These are phyloP conservation scores for Boletus coccyginus DNA, from an alignment of 768 basidiomycete species.

Conservation along the genomic window DNA sequence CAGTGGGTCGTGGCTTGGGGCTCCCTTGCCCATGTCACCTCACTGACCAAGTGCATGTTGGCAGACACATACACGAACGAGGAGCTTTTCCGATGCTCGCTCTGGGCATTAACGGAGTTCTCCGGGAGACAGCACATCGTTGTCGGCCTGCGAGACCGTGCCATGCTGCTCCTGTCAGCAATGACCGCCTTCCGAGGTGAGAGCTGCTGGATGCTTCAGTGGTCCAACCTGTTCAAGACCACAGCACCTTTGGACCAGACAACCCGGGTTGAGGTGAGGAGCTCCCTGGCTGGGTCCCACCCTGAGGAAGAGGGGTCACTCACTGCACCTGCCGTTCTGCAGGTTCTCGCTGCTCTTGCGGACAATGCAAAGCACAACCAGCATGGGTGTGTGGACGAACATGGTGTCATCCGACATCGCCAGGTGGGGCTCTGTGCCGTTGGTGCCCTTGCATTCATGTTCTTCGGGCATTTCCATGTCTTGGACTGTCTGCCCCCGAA, in stretches of 20 bases:
- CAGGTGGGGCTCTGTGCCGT: slow-evolving; percentile 31
- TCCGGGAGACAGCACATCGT: neutral
- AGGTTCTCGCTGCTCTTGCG: slow-evolving; percentile 30
- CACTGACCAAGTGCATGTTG: neutral
- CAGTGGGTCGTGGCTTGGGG: neutral
- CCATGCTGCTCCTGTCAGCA: slow-evolving; percentile 1
- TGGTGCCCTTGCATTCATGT: slow-evolving; percentile 23
- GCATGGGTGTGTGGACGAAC: slow-evolving; percentile 31
- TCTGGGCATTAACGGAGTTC: slow-evolving; percentile 1
- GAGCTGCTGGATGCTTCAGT: slow-evolving; percentile 1
- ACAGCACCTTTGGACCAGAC: neutral
- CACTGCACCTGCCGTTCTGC: neutral
- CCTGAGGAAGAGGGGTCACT: too few relatives aligned
- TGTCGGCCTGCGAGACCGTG: neutral
- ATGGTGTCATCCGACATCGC: slow-evolving; percentile 28
- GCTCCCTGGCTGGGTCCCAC: too few relatives aligned
- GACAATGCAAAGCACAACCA: slow-evolving; percentile 34
- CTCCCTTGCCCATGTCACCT: neutral
- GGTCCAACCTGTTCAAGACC: slow-evolving; percentile 1
- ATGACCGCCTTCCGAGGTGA: neutral
- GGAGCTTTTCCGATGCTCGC: neutral
- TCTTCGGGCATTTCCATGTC: slow-evolving; percentile 34
- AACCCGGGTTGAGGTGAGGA: too few relatives aligned
- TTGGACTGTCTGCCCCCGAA: slow-evolving; percentile 11
- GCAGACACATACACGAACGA: neutral